Conservation (phyloP, 2,329 filamentous ascomycete genomes). For the Arachnomyces sp. region DNA sequence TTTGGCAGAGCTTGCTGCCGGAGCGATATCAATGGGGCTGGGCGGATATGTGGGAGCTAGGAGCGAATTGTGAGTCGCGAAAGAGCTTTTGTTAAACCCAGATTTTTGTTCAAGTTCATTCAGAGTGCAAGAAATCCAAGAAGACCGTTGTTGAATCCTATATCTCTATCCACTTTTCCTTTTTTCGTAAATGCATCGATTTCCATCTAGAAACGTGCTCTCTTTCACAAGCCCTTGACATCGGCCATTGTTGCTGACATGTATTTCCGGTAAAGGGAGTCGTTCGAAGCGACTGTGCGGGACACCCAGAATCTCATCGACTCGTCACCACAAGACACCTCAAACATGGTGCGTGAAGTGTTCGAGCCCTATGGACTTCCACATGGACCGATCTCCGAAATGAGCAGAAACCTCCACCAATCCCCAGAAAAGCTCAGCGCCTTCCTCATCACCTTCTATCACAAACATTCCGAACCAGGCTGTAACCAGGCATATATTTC, state of each 20-base stretch:
- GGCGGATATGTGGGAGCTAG: slow-evolving; percentile 41
- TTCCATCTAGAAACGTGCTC: neutral
- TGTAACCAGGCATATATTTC: slow-evolving; percentile 44
- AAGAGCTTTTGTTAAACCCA: too few species aligned
- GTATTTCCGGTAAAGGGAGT: slow-evolving; percentile 25
- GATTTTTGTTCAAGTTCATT: too few species aligned
- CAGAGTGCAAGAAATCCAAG: too few species aligned
- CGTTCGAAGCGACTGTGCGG: slow-evolving; percentile 39
- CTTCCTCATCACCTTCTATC: slow-evolving; percentile 44
- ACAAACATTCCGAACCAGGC: slow-evolving; percentile 38
- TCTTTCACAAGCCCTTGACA: too few species aligned
- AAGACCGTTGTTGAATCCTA: too few species aligned
- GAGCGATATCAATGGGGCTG: slow-evolving; percentile 36
- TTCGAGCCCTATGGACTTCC: slow-evolving; percentile 37
- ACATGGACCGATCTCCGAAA: slow-evolving; percentile 25
- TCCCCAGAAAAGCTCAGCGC: slow-evolving; percentile 35
- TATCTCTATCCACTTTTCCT: neutral
- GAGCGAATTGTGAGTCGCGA: slow-evolving; percentile 41
- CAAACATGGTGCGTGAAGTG: slow-evolving; percentile 32
- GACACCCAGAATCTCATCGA: slow-evolving; percentile 36
- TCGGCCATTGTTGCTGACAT: slow-evolving; percentile 2
- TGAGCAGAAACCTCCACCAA: slow-evolving; percentile 29
- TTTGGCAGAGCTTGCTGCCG: slow-evolving; percentile 35
- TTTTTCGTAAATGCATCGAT: neutral
- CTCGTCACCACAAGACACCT: slow-evolving; percentile 29